Evolutionary conservation across 2,329 filamentous ascomycete species (phyloP).

Genomic region (Fusarium sp.): DNA sequence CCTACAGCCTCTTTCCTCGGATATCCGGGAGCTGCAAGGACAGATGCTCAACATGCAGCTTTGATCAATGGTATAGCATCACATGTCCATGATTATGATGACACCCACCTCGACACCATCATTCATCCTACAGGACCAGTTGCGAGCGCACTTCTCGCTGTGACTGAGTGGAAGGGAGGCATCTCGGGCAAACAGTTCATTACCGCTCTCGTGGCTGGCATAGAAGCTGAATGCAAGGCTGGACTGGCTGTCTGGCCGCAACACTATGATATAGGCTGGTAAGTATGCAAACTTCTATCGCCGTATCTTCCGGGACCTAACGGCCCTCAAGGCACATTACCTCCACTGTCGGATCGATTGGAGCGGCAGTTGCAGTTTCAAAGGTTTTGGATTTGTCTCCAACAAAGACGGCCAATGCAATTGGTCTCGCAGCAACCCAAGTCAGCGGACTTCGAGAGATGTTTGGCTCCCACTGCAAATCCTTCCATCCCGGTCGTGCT

Average conservation of each 20-base stretch:
- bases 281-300: not conserved
- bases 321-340: not conserved
- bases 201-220: not conserved
- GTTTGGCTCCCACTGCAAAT: slow-evolving; percentile 7
- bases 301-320: not conserved
- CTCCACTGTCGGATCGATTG: not conserved
- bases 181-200: not conserved
- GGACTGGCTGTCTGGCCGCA: slow-evolving; percentile 2
- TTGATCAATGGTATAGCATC: slow-evolving; percentile 10
- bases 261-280: slow-evolving; percentile 9
- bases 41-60: not conserved
- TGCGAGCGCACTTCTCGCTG: not conserved
- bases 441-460: slow-evolving; percentile 5
- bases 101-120: slow-evolving; percentile 5
- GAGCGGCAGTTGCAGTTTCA: not conserved
- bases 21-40: fast-evolving
- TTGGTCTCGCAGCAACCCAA: not conserved
- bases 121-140: slow-evolving; percentile 9
- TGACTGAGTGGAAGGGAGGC: not conserved
- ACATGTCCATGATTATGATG: slow-evolving; percentile 8
- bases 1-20: not conserved
- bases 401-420: not conserved
- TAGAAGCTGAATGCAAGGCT: slow-evolving; percentile 8
- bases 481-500: not conserved
- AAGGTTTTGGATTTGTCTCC: not conserved